Percentiles rank a stretch among this genome's conserved stretches.
Conservation (phyloP, 306 rosid genomes). For the Vigna nakashimae region DNA sequence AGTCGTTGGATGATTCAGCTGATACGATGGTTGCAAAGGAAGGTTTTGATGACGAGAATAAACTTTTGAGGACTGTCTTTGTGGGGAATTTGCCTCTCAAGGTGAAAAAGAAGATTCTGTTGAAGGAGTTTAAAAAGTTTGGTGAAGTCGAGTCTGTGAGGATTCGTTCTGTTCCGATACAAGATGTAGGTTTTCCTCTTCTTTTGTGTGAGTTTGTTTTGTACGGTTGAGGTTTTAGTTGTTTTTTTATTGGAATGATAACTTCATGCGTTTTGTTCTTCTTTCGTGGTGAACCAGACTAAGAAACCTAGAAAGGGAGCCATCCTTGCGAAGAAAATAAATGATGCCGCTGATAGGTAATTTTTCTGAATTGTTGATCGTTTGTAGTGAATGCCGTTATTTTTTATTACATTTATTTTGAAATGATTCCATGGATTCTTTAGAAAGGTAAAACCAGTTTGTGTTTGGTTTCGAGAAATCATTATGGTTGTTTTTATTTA, state of each 20-base stretch:
- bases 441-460: not conserved
- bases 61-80: conserved; percentile 92
- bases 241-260: not conserved
- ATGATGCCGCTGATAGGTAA: conserved; percentile 83
- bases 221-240: not conserved
- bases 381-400: conserved; percentile 19
- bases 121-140: conserved; percentile 74
- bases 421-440: conserved; percentile 3
- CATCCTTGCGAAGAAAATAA: conserved; percentile 70
- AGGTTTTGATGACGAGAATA: conserved; percentile 86
- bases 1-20: conserved; percentile 68
- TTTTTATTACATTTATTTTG: conserved; percentile 16
- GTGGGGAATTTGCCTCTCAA: conserved; percentile 87
- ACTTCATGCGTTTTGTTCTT: conserved; percentile 1
- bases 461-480: conserved; percentile 1
- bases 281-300: conserved; percentile 62
- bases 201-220: not conserved
- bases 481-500: not conserved
- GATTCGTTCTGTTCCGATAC: conserved; percentile 87
- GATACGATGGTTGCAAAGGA: conserved; percentile 78
- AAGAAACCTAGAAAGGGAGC: conserved; percentile 90
- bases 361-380: conserved; percentile 10
- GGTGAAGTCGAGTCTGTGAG: conserved; percentile 97
- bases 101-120: conserved; percentile 77
- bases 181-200: conserved; percentile 71